Percentiles rank a stretch among this genome's conserved stretches.
Conservation (phyloP, 495 filamentous ascomycete species). For the Talaromyces ruber region DNA sequence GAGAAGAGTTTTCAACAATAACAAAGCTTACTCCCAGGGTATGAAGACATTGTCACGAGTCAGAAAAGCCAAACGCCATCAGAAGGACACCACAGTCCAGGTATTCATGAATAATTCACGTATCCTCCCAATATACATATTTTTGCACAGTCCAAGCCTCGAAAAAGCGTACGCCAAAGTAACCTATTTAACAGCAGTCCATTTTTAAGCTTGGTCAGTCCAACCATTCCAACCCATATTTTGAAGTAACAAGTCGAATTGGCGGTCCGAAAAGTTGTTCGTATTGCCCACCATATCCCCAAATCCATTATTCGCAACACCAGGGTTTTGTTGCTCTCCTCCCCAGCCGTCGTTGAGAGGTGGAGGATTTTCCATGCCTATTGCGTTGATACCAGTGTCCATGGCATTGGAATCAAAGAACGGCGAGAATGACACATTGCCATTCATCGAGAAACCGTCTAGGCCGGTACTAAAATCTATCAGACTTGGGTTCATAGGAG, state of each 20-base stretch:
- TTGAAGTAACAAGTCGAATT: slow-evolving; percentile 29
- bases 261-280: slow-evolving; percentile 19
- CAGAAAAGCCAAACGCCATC: not conserved
- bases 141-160: not conserved
- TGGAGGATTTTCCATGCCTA: slow-evolving; percentile 11
- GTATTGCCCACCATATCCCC: slow-evolving; percentile 5
- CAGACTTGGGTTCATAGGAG: not conserved
- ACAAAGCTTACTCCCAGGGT: not conserved
- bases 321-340: not conserved
- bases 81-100: not conserved
- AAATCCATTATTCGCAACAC: not conserved
- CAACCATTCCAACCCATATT: slow-evolving; percentile 20
- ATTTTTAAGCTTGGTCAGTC: not conserved
- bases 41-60: not conserved
- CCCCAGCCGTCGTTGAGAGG: slow-evolving; percentile 17
- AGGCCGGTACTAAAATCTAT: slow-evolving; percentile 11
- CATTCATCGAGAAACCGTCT: not conserved
- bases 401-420: not conserved
- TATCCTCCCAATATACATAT: not conserved
- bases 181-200: not conserved
- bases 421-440: not conserved
- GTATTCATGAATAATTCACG: not conserved
- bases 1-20: not conserved
- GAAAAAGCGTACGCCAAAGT: not conserved
- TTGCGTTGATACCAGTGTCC: slow-evolving; percentile 7